Evolutionary conservation across 2,329 filamentous ascomycete species (phyloP).

Genomic region (Fusarium proliferatum): DNA sequence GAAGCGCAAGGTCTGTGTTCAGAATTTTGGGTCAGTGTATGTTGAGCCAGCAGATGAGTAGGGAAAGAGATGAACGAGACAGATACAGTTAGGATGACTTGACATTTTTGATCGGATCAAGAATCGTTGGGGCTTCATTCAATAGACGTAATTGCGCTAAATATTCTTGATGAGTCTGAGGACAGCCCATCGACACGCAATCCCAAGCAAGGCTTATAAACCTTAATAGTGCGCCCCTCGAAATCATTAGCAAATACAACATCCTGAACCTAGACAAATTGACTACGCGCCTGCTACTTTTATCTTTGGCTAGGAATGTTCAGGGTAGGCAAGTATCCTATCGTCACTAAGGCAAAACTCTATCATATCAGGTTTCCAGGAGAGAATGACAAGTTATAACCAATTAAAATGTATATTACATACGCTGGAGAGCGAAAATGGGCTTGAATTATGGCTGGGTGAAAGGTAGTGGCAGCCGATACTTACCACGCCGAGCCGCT

Average conservation of each 20-base stretch:
- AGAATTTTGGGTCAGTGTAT: not conserved
- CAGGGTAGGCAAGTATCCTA: not conserved
- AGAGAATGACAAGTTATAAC: not conserved
- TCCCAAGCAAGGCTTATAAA: rapidly evolving
- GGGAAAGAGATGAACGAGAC: rapidly evolving
- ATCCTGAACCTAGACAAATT: not conserved
- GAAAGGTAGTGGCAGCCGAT: rapidly evolving
- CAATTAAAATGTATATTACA: rapidly evolving
- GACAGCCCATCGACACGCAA: rapidly evolving
- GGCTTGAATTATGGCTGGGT: not conserved
- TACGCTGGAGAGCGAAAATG: rapidly evolving
- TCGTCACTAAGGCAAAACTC: too few species aligned
- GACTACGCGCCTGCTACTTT: rapidly evolving
- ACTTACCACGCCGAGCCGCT: too few species aligned
- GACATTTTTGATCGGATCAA: not conserved
- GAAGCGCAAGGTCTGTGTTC: not conserved
- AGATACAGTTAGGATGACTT: not conserved
- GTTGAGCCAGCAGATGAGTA: not conserved
- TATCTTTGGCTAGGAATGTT: not conserved
- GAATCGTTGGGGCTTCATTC: rapidly evolving
- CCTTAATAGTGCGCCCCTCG: rapidly evolving
- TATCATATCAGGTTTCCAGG: not conserved
- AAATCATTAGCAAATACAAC: not conserved
- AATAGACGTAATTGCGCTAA: rapidly evolving
- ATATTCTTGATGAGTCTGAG: not conserved